A percentile compares a stretch with the other conserved stretches of the same genome.
phyloP scores from a whole-genome alignment of 1,284 basidiomycete genomes.

The Trametes pubescens region DNA sequence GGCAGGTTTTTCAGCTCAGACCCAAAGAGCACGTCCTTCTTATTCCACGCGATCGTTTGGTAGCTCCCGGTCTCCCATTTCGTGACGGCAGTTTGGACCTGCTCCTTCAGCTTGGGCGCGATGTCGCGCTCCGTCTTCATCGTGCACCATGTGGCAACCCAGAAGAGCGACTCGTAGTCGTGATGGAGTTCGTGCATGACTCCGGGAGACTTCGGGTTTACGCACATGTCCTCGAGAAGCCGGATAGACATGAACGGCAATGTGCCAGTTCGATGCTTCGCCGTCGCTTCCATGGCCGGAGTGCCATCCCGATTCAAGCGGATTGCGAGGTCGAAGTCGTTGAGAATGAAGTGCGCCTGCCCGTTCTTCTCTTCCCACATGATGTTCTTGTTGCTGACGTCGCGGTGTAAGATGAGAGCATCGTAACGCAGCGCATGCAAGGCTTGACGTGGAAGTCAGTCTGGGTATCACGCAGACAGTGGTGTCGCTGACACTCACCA shows the following conservation, averaged over 20 bases:
- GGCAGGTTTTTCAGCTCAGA: too few relatives aligned
- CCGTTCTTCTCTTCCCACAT: not conserved
- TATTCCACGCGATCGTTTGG: not conserved
- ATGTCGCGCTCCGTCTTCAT: slow-evolving; percentile 10
- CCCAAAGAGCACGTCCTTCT: too few relatives aligned
- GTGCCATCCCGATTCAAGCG: not conserved
- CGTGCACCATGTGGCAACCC: slow-evolving; percentile 23
- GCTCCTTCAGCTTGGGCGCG: not conserved
- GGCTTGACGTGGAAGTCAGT: not conserved
- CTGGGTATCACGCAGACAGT: too few relatives aligned
- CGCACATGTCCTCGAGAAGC: not conserved
- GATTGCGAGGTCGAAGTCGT: not conserved
- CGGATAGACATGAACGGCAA: slow-evolving; percentile 21
- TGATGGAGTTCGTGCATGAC: slow-evolving; percentile 18
- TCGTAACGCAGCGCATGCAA: not conserved
- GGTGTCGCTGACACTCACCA: not conserved
- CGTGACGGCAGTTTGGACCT: not conserved
- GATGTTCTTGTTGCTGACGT: not conserved
- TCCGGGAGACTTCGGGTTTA: not conserved
- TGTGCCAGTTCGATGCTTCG: not conserved
- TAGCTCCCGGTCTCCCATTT: not conserved
- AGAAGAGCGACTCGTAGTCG: slow-evolving; percentile 30
- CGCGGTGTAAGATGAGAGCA: not conserved
- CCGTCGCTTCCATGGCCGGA: not conserved
- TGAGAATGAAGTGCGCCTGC: not conserved